phyloP scores from a whole-genome alignment of 140 eudicot genomes.

The Cichorium intybus region DNA sequence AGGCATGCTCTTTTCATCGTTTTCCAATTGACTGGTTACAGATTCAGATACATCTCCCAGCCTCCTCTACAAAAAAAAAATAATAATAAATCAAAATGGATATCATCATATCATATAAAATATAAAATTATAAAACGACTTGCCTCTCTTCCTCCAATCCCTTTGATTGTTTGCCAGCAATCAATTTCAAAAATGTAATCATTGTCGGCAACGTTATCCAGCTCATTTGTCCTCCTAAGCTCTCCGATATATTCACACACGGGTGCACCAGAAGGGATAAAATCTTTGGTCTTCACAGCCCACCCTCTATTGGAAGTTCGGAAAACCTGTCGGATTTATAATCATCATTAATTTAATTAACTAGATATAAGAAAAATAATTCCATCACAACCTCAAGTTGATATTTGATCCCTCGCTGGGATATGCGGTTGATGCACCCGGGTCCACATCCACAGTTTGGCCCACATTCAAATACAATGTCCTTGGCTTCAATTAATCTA shows the following conservation, averaged over 20 bases:
- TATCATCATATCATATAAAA: too few relatives aligned
- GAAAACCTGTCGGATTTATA: slow-evolving; percentile 34
- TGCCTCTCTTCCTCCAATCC: slow-evolving; percentile 59
- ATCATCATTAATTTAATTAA: too few relatives aligned
- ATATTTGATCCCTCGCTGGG: slow-evolving; percentile 49
- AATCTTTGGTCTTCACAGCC: slow-evolving; percentile 65
- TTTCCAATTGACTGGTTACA: slow-evolving; percentile 18
- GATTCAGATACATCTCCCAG: slow-evolving; percentile 43
- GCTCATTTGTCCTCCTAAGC: slow-evolving; percentile 44
- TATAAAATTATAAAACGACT: not conserved
- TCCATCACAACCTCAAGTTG: slow-evolving; percentile 49
- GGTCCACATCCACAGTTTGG: slow-evolving; percentile 69
- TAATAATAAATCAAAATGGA: not conserved
- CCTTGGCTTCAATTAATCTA: slow-evolving; percentile 59
- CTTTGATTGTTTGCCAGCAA: slow-evolving; percentile 58
- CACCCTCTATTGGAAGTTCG: slow-evolving; percentile 62
- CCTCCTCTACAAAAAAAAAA: slow-evolving; percentile 38
- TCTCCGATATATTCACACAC: slow-evolving; percentile 57
- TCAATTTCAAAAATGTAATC: slow-evolving; percentile 58
- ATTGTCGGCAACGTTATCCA: slow-evolving; percentile 36
- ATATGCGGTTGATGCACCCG: slow-evolving; percentile 49
- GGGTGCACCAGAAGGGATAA: slow-evolving; percentile 59
- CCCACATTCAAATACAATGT: slow-evolving; percentile 68
- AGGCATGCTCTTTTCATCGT: slow-evolving; percentile 12
- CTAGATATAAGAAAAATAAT: too few relatives aligned